These are phyloP conservation scores for Raffaelea albimanens DNA, from an alignment of 2,329 filamentous ascomycete genomes.

Conservation along the genomic window DNA sequence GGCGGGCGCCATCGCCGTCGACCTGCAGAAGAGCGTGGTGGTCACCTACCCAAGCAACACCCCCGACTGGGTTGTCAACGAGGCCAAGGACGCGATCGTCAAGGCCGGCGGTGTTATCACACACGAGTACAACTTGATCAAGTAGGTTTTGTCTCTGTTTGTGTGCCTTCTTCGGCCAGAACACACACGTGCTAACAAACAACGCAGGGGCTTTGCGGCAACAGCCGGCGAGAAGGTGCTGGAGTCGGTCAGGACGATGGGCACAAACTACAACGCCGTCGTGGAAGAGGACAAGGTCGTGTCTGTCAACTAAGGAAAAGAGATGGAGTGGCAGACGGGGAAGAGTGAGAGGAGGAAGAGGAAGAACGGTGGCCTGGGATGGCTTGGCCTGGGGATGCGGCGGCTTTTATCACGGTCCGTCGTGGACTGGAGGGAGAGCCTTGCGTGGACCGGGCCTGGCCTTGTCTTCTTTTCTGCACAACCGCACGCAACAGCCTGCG, in stretches of 20 bases:
- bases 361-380: too few relatives aligned
- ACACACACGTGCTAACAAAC: conserved; percentile 17
- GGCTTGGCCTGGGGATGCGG: too few relatives aligned
- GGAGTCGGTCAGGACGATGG: conserved; percentile 55
- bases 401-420: too few relatives aligned
- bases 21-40: conserved; percentile 63
- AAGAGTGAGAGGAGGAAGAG: background rate
- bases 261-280: conserved; percentile 47
- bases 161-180: background rate
- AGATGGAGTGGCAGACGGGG: background rate
- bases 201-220: conserved; percentile 63
- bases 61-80: conserved; percentile 55
- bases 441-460: too few relatives aligned
- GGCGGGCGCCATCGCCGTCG: conserved; percentile 52
- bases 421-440: too few relatives aligned
- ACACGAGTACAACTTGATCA: conserved; percentile 61
- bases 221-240: conserved; percentile 62
- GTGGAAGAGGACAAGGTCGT: conserved; percentile 74
- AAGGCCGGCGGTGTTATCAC: conserved; percentile 68
- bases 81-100: conserved; percentile 63
- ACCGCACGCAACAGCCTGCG: too few relatives aligned
- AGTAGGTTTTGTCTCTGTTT: conserved; percentile 38
- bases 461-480: too few relatives aligned
- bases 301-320: conserved; percentile 17
- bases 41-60: conserved; percentile 66